These are phyloP conservation scores for Scytalidium sp. DNA, from an alignment of 2,329 filamentous ascomycete species.

Conservation along the genomic window DNA sequence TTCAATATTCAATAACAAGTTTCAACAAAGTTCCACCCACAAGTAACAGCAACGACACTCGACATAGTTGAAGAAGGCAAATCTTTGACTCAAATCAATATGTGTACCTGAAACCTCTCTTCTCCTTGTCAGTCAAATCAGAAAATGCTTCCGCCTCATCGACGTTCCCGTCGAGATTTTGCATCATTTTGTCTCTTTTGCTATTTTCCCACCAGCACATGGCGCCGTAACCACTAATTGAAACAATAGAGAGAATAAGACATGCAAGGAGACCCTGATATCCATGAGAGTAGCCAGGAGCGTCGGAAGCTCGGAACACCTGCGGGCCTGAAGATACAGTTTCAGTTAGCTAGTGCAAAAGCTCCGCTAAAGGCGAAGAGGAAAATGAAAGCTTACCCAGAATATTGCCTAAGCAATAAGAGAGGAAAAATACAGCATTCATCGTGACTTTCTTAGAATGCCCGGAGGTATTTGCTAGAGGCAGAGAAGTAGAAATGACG, in stretches of 20 bases:
- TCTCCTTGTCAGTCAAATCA: slow-evolving; percentile 1
- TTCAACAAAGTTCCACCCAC: too few species aligned
- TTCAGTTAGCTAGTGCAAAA: too few species aligned
- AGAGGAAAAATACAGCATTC: too few species aligned
- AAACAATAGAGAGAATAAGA: background rate
- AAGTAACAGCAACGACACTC: too few species aligned
- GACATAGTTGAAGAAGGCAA: too few species aligned
- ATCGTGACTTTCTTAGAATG: slow-evolving; percentile 3
- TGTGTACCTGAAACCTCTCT: background rate
- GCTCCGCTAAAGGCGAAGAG: too few species aligned
- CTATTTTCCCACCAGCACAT: background rate
- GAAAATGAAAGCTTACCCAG: too few species aligned
- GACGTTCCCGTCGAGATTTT: background rate
- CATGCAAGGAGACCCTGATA: slow-evolving; percentile 1
- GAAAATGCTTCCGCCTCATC: background rate
- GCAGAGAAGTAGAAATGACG: slow-evolving; percentile 23
- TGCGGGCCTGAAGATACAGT: too few species aligned
- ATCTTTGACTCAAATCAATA: background rate
- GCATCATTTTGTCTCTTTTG: background rate
- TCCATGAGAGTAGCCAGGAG: background rate
- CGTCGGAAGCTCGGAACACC: background rate
- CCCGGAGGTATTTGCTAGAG: slow-evolving; percentile 15
- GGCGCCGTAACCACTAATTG: background rate
- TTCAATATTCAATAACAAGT: too few species aligned
- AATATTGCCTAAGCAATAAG: too few species aligned